Conservation (phyloP, 2,329 filamentous ascomycete genomes). For the Triangularia setosa region DNA sequence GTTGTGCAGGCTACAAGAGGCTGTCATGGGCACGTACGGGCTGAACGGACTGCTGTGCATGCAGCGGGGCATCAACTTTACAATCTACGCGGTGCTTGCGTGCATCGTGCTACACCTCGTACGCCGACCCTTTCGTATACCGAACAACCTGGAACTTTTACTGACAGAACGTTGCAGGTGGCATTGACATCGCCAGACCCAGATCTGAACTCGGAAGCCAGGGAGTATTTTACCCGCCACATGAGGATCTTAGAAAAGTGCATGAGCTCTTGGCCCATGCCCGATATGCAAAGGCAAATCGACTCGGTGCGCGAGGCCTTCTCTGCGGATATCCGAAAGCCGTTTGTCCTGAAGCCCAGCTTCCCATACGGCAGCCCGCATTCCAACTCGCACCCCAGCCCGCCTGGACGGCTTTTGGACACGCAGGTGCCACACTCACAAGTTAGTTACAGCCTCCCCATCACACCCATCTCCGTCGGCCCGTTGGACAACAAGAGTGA, state of each 20-base stretch:
- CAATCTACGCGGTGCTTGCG: conserved; percentile 86
- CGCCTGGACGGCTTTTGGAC: conserved; percentile 54
- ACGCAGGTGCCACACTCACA: conserved; percentile 49
- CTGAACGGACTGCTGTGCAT: conserved; percentile 81
- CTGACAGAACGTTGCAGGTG: conserved; percentile 53
- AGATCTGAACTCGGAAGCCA: conserved; percentile 77
- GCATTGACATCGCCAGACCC: conserved; percentile 91
- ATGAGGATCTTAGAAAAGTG: conserved; percentile 91
- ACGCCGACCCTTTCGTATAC: conserved; percentile 38
- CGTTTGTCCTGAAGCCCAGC: conserved; percentile 82
- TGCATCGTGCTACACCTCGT: conserved; percentile 93
- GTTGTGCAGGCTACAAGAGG: conserved; percentile 83
- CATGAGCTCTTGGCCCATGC: conserved; percentile 78
- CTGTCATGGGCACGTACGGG: conserved; percentile 71
- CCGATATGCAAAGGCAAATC: conserved; percentile 85
- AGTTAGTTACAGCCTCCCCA: conserved; percentile 70
- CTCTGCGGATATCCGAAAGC: conserved; percentile 76
- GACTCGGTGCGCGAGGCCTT: conserved; percentile 87
- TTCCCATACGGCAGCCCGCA: conserved; percentile 84
- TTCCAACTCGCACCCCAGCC: conserved; percentile 59
- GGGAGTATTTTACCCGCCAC: conserved; percentile 85
- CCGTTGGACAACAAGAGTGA: conserved; percentile 73
- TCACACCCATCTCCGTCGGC: conserved; percentile 73
- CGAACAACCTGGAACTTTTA: not conserved
- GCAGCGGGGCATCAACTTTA: conserved; percentile 91